Conservation (phyloP, 495 filamentous ascomycete species). For the Haplographium delicatum region DNA sequence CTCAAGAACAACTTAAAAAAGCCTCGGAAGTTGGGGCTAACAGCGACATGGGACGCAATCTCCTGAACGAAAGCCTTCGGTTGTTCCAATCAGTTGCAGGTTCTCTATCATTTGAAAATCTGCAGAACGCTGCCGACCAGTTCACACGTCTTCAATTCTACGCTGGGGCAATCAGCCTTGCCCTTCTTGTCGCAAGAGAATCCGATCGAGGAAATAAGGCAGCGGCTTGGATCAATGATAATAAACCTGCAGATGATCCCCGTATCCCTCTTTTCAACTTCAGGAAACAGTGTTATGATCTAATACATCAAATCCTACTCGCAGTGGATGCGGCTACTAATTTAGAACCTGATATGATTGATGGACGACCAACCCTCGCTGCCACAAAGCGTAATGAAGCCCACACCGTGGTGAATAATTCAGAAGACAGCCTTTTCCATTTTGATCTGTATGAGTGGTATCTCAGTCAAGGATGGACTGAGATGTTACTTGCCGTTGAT, state of each 20-base stretch:
- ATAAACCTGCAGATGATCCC: conserved; percentile 56
- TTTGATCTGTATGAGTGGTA: conserved; percentile 98
- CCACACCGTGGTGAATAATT: conserved; percentile 77
- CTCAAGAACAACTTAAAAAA: conserved; percentile 86
- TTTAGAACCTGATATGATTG: conserved; percentile 61
- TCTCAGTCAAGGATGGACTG: conserved; percentile 69
- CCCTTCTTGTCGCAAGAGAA: conserved; percentile 71
- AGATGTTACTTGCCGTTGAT: conserved; percentile 75
- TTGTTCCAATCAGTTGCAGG: conserved; percentile 84
- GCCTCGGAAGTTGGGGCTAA: conserved; percentile 73
- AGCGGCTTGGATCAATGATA: conserved; percentile 57
- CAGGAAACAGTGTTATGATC: conserved; percentile 73
- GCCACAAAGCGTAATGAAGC: conserved; percentile 80
- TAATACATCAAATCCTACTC: conserved; percentile 72
- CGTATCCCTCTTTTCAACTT: conserved; percentile 60
- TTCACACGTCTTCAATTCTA: conserved; percentile 82
- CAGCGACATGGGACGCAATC: conserved; percentile 68
- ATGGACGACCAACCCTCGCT: conserved; percentile 69
- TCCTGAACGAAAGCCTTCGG: conserved; percentile 82
- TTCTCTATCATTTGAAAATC: conserved; percentile 72
- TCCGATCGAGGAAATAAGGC: conserved; percentile 81
- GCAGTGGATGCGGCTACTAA: conserved; percentile 66
- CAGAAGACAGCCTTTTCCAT: conserved; percentile 86
- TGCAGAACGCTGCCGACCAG: conserved; percentile 69
- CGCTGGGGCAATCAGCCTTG: conserved; percentile 89